Evolutionary conservation across 148 eudicot species (phyloP).

Genomic region (Vaccinium macrocarpon): DNA sequence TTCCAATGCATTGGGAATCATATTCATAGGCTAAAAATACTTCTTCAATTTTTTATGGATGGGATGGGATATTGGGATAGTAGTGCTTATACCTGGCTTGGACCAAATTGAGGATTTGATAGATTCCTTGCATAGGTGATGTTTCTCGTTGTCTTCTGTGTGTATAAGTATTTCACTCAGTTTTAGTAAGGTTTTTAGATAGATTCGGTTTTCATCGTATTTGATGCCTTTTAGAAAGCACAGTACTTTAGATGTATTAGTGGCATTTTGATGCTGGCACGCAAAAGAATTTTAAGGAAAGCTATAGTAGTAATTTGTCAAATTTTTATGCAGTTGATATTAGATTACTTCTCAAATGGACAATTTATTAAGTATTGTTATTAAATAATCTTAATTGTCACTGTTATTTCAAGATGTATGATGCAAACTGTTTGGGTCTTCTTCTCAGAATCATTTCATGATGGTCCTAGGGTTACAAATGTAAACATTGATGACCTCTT

Average conservation of each 20-base stretch:
- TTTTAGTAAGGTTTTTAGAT: neutral
- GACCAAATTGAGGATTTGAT: neutral
- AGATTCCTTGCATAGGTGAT: neutral
- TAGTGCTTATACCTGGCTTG: neutral
- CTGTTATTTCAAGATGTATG: conserved; percentile 1
- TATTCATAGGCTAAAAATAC: neutral
- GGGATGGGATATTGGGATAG: neutral
- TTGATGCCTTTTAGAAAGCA: neutral
- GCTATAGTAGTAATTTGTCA: neutral
- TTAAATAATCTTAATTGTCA: neutral
- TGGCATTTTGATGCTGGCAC: neutral
- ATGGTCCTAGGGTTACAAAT: conserved; percentile 25
- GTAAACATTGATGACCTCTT: conserved; percentile 34
- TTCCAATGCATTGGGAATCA: neutral
- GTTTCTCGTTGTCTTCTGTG: neutral
- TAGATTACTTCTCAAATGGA: neutral
- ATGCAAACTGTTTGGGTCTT: conserved; percentile 1
- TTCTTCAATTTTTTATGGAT: neutral
- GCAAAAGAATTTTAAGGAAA: neutral
- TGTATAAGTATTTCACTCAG: neutral
- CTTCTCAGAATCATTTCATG: conserved; percentile 37
- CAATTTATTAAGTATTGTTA: neutral
- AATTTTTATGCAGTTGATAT: neutral
- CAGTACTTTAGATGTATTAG: neutral
- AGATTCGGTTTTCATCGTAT: neutral